A percentile compares a stretch with the other conserved stretches of the same genome.
Conservation (phyloP, 768 basidiomycete genomes). For the Lentinula sp. region DNA sequence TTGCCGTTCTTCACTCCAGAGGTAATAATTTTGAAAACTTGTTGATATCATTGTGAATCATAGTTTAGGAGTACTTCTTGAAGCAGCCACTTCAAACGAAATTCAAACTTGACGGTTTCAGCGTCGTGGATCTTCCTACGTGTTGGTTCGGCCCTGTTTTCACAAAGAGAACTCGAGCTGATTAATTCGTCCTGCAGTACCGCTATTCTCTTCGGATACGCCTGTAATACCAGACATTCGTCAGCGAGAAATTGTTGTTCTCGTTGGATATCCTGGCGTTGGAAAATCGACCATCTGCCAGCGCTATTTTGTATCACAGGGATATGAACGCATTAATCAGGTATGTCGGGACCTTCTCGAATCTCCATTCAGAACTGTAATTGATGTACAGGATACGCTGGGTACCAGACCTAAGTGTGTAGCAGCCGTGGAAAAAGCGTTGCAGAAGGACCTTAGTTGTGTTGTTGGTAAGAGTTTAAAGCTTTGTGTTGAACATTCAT, state of each 20-base stretch:
- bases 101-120: slow-evolving; percentile 44
- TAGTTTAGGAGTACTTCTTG: slow-evolving; percentile 52
- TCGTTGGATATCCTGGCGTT: slow-evolving; percentile 47
- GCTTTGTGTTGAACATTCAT: slow-evolving; percentile 2
- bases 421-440: slow-evolving; percentile 48
- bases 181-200: slow-evolving; percentile 32
- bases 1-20: slow-evolving; percentile 62
- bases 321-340: slow-evolving; percentile 84
- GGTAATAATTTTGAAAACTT: slow-evolving; percentile 22
- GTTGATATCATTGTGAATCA: not conserved
- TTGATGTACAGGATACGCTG: slow-evolving; percentile 44
- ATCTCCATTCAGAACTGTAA: not conserved
- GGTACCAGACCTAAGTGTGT: slow-evolving; percentile 73
- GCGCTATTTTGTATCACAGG: slow-evolving; percentile 56
- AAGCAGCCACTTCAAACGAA: slow-evolving; percentile 25
- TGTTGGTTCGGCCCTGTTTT: not conserved
- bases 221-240: slow-evolving; percentile 37
- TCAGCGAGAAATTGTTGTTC: slow-evolving; percentile 39
- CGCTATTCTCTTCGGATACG: slow-evolving; percentile 42
- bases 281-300: slow-evolving; percentile 85
- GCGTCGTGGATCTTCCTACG: slow-evolving; percentile 21
- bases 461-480: slow-evolving; percentile 62
- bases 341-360: not conserved
- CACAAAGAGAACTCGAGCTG: not conserved
- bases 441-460: slow-evolving; percentile 55